Percentiles rank a stretch among this genome's conserved stretches.
phyloP scores from a whole-genome alignment of 2,329 filamentous ascomycete genomes.

The Zymoseptoria pseudotritici region DNA sequence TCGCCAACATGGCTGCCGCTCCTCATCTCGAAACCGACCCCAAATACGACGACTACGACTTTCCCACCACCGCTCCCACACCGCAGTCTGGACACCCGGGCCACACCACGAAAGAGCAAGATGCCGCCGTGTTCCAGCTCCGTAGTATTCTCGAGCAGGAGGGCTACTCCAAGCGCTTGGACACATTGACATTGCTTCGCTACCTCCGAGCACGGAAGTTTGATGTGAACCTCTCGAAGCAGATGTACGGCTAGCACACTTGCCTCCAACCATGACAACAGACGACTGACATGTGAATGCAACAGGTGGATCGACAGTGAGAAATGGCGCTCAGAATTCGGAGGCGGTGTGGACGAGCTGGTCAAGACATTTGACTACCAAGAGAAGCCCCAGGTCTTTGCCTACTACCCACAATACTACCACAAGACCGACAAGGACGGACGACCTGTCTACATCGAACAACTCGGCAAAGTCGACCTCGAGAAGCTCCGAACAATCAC shows the following conservation, averaged over 20 bases:
- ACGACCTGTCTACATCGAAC: constrained; percentile 93
- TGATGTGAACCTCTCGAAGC: constrained; percentile 72
- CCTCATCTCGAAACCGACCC: constrained; percentile 55
- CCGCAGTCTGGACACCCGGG: constrained; percentile 74
- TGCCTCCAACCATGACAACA: neutral
- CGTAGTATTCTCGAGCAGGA: constrained; percentile 75
- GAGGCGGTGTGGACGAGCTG: constrained; percentile 65
- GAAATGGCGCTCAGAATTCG: constrained; percentile 81
- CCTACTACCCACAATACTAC: constrained; percentile 98
- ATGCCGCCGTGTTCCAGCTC: constrained; percentile 82
- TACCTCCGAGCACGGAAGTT: constrained; percentile 85
- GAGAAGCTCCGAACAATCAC: constrained; percentile 89
- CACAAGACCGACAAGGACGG: constrained; percentile 97
- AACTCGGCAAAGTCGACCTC: constrained; percentile 88
- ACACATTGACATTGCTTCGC: constrained; percentile 81
- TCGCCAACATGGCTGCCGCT: constrained; percentile 24
- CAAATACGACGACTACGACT: constrained; percentile 97
- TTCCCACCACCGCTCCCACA: constrained; percentile 67
- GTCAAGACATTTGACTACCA: constrained; percentile 76
- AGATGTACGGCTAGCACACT: constrained; percentile 60
- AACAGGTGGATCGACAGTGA: constrained; percentile 82
- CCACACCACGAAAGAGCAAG: constrained; percentile 76
- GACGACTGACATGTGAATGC: constrained; percentile 18
- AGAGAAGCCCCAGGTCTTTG: constrained; percentile 74
- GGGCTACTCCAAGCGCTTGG: constrained; percentile 75